Evolutionary conservation across 345 rosid species (phyloP).

Genomic region (Erodium maritimum): DNA sequence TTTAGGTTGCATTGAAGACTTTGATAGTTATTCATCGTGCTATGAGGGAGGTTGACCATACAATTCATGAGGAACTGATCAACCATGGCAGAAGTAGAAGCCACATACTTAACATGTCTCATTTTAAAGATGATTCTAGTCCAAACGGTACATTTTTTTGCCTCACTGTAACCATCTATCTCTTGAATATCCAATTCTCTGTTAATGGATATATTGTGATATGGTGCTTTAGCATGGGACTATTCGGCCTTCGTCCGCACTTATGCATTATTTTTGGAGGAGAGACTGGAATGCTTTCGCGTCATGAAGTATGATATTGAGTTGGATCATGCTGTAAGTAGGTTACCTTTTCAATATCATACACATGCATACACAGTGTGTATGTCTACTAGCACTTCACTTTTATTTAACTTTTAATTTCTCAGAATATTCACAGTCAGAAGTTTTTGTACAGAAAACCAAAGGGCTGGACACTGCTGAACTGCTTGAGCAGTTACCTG

Average conservation of each 20-base stretch:
- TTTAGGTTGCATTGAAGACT: constrained; percentile 89
- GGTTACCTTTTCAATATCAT: background rate
- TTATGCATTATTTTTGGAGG: constrained; percentile 91
- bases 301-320: constrained; percentile 85
- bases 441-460: constrained; percentile 44
- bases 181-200: constrained; percentile 5
- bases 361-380: background rate
- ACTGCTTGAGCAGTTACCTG: constrained; percentile 82
- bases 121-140: constrained; percentile 95
- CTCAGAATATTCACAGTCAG: background rate
- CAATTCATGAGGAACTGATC: constrained; percentile 88
- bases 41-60: constrained; percentile 93
- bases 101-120: constrained; percentile 95
- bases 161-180: constrained; percentile 4
- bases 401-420: too few relatives aligned
- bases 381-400: background rate
- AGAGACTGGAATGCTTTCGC: constrained; percentile 83
- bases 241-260: constrained; percentile 89
- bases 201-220: constrained; percentile 10
- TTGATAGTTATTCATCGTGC: constrained; percentile 93
- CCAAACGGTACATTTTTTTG: constrained; percentile 51
- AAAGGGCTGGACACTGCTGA: constrained; percentile 85
- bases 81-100: constrained; percentile 81
- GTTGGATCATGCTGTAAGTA: constrained; percentile 68
- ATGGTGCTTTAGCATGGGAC: constrained; percentile 67